Conservation (phyloP, 1,284 basidiomycete genomes). For the Boletus hoseneyae region DNA sequence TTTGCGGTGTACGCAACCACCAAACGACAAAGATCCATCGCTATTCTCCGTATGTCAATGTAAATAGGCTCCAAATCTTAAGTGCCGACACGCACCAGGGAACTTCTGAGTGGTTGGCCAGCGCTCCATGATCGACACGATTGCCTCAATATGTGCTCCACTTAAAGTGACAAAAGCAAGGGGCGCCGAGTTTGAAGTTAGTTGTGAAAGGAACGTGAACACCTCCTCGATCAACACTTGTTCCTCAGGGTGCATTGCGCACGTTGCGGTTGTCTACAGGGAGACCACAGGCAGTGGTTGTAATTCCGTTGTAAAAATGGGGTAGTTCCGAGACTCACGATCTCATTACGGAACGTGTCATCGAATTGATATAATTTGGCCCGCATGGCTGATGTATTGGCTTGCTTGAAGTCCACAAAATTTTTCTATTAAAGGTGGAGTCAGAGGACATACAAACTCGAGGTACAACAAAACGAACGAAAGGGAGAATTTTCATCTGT, state of each 20-base stretch:
- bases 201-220: conserved; percentile 60
- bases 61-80: background rate
- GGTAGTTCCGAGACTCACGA: conserved; percentile 41
- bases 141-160: conserved; percentile 54
- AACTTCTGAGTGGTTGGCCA: conserved; percentile 85
- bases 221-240: conserved; percentile 58
- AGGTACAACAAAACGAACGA: conserved; percentile 41
- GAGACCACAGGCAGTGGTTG: background rate
- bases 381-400: conserved; percentile 85
- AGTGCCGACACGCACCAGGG: conserved; percentile 54
- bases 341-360: conserved; percentile 64
- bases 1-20: conserved; percentile 66
- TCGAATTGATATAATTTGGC: conserved; percentile 83
- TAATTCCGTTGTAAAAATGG: background rate
- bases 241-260: conserved; percentile 72
- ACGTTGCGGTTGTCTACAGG: conserved; percentile 57
- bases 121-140: conserved; percentile 64
- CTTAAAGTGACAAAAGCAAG: conserved; percentile 36
- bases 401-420: conserved; percentile 78
- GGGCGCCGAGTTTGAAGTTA: conserved; percentile 40
- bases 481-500: conserved; percentile 50
- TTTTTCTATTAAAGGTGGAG: conserved; percentile 39
- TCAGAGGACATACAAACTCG: conserved; percentile 1
- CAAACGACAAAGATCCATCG: conserved; percentile 84
- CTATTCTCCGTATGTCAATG: conserved; percentile 38